A percentile compares a stretch with the other conserved stretches of the same genome.
Evolutionary conservation across 345 rosid species (phyloP).

Genomic region (Laguncularia racemosa): DNA sequence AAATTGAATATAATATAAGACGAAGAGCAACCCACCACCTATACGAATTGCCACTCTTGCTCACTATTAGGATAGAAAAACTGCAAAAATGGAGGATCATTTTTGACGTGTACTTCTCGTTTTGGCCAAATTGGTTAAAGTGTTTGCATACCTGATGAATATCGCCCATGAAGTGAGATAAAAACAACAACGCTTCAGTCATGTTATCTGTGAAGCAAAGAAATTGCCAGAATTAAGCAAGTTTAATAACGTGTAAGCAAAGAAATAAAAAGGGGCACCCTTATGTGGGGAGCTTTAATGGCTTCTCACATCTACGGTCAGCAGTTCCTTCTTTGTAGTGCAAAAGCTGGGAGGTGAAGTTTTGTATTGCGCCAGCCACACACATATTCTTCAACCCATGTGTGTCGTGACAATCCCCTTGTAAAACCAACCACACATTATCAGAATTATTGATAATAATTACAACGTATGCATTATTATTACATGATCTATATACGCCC

Average conservation of each 20-base stretch:
- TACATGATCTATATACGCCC: too few relatives aligned
- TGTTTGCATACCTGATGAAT: slow-evolving; percentile 52
- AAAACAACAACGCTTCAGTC: slow-evolving; percentile 86
- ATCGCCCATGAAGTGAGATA: slow-evolving; percentile 95
- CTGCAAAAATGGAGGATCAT: too few relatives aligned
- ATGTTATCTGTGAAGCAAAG: slow-evolving; percentile 51
- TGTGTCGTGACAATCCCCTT: slow-evolving; percentile 85
- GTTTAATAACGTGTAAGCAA: neutral
- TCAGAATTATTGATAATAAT: neutral
- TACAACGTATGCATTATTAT: too few relatives aligned
- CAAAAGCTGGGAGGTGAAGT: slow-evolving; percentile 84
- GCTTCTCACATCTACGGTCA: slow-evolving; percentile 59
- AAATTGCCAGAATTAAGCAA: neutral
- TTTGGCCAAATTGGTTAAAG: neutral
- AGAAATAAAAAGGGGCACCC: neutral
- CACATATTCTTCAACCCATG: slow-evolving; percentile 57
- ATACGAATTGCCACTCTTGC: too few relatives aligned
- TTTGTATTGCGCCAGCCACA: slow-evolving; percentile 80
- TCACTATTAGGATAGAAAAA: too few relatives aligned
- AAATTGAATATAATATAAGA: too few relatives aligned
- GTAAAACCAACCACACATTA: neutral
- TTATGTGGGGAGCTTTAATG: neutral
- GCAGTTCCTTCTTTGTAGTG: slow-evolving; percentile 77
- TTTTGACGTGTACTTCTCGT: too few relatives aligned
- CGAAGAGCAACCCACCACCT: too few relatives aligned